These are phyloP conservation scores for Graphium sp. DNA, from an alignment of 2,329 filamentous ascomycete genomes.

Conservation along the genomic window DNA sequence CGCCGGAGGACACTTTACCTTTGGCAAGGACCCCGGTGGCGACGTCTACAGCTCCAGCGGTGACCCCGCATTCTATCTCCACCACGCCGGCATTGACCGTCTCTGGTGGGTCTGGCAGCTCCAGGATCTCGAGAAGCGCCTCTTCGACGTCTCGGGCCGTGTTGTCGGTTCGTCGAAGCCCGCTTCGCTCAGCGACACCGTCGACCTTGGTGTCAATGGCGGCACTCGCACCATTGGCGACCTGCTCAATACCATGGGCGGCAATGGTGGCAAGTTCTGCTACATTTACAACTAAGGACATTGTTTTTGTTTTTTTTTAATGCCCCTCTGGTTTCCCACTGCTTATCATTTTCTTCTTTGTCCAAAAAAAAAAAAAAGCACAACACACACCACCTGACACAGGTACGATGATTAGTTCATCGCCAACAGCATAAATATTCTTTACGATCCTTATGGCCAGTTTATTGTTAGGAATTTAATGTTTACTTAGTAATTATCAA, in stretches of 20 bases:
- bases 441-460: too few species aligned
- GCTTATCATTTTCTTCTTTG: too few species aligned
- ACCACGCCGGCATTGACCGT: conserved; percentile 13
- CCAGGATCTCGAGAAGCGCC: conserved; percentile 1
- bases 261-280: conserved; percentile 4
- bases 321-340: too few species aligned
- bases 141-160: not conserved
- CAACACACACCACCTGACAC: too few species aligned
- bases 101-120: conserved; percentile 8
- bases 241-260: conserved; percentile 6
- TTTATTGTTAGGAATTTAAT: too few species aligned
- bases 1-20: conserved; percentile 20
- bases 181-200: conserved; percentile 4
- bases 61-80: conserved; percentile 17
- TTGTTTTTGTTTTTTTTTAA: too few species aligned
- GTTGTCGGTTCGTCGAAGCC: not conserved
- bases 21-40: conserved; percentile 15
- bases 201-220: conserved; percentile 4
- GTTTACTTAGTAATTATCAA: too few species aligned
- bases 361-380: too few species aligned
- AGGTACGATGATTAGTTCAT: too few species aligned
- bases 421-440: too few species aligned
- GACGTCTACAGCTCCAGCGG: conserved; percentile 19
- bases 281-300: conserved; percentile 6
- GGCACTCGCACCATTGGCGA: conserved; percentile 2